These are phyloP conservation scores for Myriosclerotinia duriaeana DNA, from an alignment of 2,329 filamentous ascomycete species.

Conservation along the genomic window DNA sequence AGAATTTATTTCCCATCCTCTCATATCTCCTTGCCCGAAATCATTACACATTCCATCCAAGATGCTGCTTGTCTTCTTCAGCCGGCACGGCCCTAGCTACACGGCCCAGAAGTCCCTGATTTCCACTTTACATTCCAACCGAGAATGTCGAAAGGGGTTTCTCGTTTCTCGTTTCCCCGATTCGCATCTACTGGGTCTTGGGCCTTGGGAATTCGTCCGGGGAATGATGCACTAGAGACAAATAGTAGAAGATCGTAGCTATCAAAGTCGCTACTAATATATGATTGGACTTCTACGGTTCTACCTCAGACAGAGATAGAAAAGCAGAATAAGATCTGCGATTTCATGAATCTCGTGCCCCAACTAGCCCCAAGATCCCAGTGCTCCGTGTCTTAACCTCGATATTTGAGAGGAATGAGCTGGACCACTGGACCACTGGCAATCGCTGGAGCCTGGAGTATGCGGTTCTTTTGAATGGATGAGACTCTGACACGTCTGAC, in stretches of 20 bases:
- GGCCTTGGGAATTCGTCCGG: too few species aligned
- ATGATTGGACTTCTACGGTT: too few species aligned
- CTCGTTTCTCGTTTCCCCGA: neutral
- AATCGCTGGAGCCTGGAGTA: neutral
- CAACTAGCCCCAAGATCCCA: neutral
- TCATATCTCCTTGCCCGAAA: neutral
- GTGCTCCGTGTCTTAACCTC: neutral
- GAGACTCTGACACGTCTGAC: neutral
- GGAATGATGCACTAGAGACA: neutral
- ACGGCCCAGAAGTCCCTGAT: neutral
- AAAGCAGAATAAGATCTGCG: neutral
- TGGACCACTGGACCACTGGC: neutral
- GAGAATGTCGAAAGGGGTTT: neutral
- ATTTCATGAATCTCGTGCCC: too few species aligned
- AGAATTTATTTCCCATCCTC: neutral
- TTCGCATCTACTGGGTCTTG: too few species aligned
- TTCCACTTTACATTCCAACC: neutral
- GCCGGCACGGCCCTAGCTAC: neutral
- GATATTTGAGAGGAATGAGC: neutral
- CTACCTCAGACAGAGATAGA: neutral
- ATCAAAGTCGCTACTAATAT: neutral
- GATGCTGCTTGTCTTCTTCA: too few species aligned
- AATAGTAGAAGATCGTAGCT: neutral
- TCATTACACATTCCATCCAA: neutral
- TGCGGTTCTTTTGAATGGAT: neutral